phyloP scores from a whole-genome alignment of 225 moss, liverwort and hornwort genomes.

The Straminergon stramineum region DNA sequence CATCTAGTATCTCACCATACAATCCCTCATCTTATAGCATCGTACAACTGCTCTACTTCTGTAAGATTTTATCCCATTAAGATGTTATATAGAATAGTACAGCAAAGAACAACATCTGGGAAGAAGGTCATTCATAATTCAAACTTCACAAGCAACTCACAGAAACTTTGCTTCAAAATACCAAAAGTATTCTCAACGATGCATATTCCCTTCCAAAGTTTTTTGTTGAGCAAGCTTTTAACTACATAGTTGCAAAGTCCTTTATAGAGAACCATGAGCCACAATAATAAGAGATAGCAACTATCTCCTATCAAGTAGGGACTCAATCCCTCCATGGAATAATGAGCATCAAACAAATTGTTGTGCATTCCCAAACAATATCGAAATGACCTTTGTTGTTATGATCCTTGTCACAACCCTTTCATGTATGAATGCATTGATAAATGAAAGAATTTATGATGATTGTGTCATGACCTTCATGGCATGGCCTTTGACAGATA shows the following conservation, averaged over 20 bases:
- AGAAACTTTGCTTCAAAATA: background rate
- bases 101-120: rapidly evolving
- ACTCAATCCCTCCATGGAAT: rapidly evolving
- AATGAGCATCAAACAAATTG: background rate
- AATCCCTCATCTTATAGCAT: background rate
- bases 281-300: rapidly evolving
- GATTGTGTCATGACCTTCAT: too few relatives aligned
- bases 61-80: background rate
- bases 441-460: too few relatives aligned
- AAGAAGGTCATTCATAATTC: background rate
- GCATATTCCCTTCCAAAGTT: background rate
- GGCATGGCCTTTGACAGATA: too few relatives aligned
- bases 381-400: rapidly evolving
- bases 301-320: background rate
- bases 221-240: rapidly evolving
- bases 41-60: background rate
- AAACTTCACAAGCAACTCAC: background rate
- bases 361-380: background rate
- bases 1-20: too few relatives aligned
- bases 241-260: rapidly evolving
- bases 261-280: rapidly evolving
- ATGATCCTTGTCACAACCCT: too few relatives aligned
- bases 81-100: background rate
- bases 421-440: too few relatives aligned
- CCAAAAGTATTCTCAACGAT: rapidly evolving